These are phyloP conservation scores for Scutellospora calospora DNA, from an alignment of 371 early-diverging fungal genomes.

Conservation along the genomic window DNA sequence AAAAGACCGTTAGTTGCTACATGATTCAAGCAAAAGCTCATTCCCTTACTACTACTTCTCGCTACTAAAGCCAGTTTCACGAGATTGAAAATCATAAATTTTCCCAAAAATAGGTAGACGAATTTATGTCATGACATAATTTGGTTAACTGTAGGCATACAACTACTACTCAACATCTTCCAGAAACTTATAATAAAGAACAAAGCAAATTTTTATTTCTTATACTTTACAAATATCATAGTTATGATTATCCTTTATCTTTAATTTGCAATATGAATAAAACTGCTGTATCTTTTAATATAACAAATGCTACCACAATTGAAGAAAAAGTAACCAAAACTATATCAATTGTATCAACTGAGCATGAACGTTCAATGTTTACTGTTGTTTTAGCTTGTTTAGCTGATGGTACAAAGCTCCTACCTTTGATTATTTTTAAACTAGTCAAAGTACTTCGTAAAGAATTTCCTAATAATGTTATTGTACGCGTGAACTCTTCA, in stretches of 20 bases:
- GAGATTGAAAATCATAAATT: constrained; percentile 1
- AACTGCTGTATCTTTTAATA: constrained; percentile 20
- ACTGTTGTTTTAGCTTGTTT: constrained; percentile 2
- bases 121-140: neutral
- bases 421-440: constrained; percentile 2
- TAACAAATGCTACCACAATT: neutral
- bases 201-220: neutral
- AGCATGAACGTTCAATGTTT: constrained; percentile 17
- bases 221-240: neutral
- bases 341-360: neutral
- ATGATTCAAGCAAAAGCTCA: neutral
- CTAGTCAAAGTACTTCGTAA: neutral
- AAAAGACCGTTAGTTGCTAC: neutral
- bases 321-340: neutral
- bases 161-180: neutral
- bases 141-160: neutral
- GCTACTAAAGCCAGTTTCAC: neutral
- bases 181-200: neutral
- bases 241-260: constrained; percentile 1
- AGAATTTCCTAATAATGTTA: too few relatives aligned
- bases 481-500: too few relatives aligned
- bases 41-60: neutral
- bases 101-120: neutral
- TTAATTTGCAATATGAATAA: constrained; percentile 26
- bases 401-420: neutral